Evolutionary conservation across 768 basidiomycete species (phyloP), one percentile per base, ranked within the genome.

Genomic region (Naganishia vaughanmartiniae): DNA sequence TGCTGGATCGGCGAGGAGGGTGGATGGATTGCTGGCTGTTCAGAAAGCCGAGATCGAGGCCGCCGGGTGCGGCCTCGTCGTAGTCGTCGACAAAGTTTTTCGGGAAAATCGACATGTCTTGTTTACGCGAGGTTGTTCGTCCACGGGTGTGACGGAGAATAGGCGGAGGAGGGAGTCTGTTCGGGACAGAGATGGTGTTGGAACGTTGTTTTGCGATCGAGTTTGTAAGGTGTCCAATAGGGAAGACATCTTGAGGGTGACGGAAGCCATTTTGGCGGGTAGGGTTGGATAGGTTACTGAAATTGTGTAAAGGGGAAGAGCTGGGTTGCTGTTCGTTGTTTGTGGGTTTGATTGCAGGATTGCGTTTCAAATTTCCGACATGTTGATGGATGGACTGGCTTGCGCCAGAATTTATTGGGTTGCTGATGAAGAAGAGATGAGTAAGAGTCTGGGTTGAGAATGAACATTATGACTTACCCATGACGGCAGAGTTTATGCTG

Each of bases 61-160:
- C 36, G 33, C 60, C 34, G 24, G 39, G 34, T 24, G 31, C 60
- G n/a, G 60, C 60, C 60, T 63, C 60, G 39, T 63, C 39, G 42
- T 63, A 63, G 60, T 63, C 60, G 39, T 63, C 60, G 60, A 63
- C 60, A 63, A 63, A 63, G 60, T 63, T 63, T 45, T 63, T 63
- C 19, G 60, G 60, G 26, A 63, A 63, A 17, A 63, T 63, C 39
- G 60, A 63, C 60, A 63, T 63, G 60, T 34, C 33, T 42, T 26
- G 60, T 26, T 63, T 63, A 12, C 60, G 60, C n/a, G 24, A n/a
- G 9, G n/a, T 36, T 11, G 60, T 63, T 42, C 60, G 42, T 42
- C 60, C 60, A 17, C 60, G 57, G 34, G 17, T 58, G 15, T 36
- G 60, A 63, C 60, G 36, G n/a, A 63, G 33, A 26, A 6, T 63